Evolutionary conservation across 305 asterid genomes (phyloP).

Genomic region (Rubia occidens): DNA sequence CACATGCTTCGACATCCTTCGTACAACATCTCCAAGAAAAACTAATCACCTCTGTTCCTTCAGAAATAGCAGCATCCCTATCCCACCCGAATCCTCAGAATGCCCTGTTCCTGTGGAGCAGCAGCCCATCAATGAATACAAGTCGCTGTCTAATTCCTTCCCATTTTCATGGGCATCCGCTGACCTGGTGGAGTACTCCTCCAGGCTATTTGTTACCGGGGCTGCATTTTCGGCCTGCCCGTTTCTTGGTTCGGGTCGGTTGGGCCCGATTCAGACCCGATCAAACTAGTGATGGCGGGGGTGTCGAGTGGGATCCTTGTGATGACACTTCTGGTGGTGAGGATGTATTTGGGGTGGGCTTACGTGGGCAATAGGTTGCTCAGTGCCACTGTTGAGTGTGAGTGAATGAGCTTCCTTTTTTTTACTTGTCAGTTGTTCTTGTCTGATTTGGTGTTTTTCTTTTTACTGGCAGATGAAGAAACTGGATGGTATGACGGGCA

Average conservation of each 20-base stretch:
- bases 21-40: slow-evolving; percentile 3
- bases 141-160: slow-evolving; percentile 55
- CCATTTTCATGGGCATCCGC: slow-evolving; percentile 85
- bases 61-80: slow-evolving; percentile 45
- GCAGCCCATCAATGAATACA: slow-evolving; percentile 83
- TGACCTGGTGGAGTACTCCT: slow-evolving; percentile 47
- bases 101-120: slow-evolving; percentile 87
- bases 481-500: slow-evolving; percentile 98
- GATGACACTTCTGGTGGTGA: slow-evolving; percentile 61
- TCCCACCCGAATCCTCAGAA: slow-evolving; percentile 38
- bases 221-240: slow-evolving; percentile 72
- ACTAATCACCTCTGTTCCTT: slow-evolving; percentile 28
- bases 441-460: background rate
- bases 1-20: background rate
- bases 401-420: slow-evolving; percentile 1
- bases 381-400: slow-evolving; percentile 91
- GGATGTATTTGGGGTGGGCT: slow-evolving; percentile 98
- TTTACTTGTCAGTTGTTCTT: background rate
- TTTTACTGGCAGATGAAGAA: slow-evolving; percentile 58
- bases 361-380: slow-evolving; percentile 77
- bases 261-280: slow-evolving; percentile 49
- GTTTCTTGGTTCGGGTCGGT: slow-evolving; percentile 73
- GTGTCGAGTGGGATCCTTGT: slow-evolving; percentile 55
- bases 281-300: slow-evolving; percentile 38
- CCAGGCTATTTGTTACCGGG: slow-evolving; percentile 54